Percentiles rank a stretch among this genome's conserved stretches.
phyloP scores from a whole-genome alignment of 257 asterid genomes.

The Gardenia jasminoides region DNA sequence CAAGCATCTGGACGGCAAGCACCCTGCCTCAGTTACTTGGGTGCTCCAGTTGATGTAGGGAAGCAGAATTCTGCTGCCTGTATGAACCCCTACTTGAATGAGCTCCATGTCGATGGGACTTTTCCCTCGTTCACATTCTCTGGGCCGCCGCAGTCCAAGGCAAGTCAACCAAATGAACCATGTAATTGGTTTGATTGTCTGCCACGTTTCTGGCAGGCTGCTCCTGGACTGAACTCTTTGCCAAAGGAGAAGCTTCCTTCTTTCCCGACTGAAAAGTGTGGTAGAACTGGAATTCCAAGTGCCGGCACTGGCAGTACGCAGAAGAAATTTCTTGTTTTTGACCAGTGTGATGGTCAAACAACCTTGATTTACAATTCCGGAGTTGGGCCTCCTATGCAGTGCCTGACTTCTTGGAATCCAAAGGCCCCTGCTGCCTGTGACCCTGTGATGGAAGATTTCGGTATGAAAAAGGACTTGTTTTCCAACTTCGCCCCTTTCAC shows the following conservation, averaged over 20 bases:
- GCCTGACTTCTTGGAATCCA: slow-evolving; percentile 32
- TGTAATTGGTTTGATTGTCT: slow-evolving; percentile 35
- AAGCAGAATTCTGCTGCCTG: slow-evolving; percentile 33
- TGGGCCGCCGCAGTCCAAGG: slow-evolving; percentile 36
- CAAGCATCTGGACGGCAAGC: slow-evolving; percentile 38
- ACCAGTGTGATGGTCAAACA: slow-evolving; percentile 74
- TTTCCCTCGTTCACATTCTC: slow-evolving; percentile 35
- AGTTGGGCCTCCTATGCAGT: slow-evolving; percentile 32
- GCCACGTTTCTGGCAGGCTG: slow-evolving; percentile 40
- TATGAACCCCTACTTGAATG: slow-evolving; percentile 39
- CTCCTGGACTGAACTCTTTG: slow-evolving; percentile 34
- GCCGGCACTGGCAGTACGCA: slow-evolving; percentile 26
- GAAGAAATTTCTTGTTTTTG: slow-evolving; percentile 77
- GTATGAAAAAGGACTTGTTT: slow-evolving; percentile 16
- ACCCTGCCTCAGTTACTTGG: slow-evolving; percentile 32
- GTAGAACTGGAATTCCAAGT: slow-evolving; percentile 26
- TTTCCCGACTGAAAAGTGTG: slow-evolving; percentile 17
- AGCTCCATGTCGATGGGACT: slow-evolving; percentile 39
- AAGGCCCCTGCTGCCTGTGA: slow-evolving; percentile 27
- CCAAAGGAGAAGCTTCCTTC: slow-evolving; percentile 26
- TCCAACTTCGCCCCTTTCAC: slow-evolving; percentile 28
- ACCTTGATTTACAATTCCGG: slow-evolving; percentile 58
- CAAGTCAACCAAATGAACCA: slow-evolving; percentile 34
- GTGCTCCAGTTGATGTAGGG: slow-evolving; percentile 33
- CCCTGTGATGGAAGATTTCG: slow-evolving; percentile 34